These are phyloP conservation scores for Epichloe sp. DNA, from an alignment of 2,329 filamentous ascomycete genomes.

Conservation along the genomic window DNA sequence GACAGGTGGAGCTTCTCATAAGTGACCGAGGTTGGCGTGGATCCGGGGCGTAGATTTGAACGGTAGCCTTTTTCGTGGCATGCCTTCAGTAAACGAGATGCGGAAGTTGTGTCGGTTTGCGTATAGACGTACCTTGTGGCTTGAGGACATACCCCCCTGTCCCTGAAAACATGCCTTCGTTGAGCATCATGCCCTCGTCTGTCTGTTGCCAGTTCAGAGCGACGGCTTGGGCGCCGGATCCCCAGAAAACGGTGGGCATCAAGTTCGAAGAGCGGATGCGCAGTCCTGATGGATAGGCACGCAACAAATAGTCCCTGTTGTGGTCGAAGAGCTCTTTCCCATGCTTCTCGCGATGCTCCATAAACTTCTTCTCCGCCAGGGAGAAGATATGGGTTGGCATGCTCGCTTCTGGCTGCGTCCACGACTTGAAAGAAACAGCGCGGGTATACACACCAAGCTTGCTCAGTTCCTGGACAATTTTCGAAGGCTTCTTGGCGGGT, in stretches of 20 bases:
- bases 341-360: slow-evolving; percentile 41
- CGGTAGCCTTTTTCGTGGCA: slow-evolving; percentile 15
- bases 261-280: slow-evolving; percentile 77
- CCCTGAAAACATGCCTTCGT: slow-evolving; percentile 80
- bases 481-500: slow-evolving; percentile 33
- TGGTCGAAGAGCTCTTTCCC: slow-evolving; percentile 55
- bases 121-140: slow-evolving; percentile 42
- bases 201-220: slow-evolving; percentile 89
- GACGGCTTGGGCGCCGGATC: slow-evolving; percentile 78
- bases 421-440: slow-evolving; percentile 68
- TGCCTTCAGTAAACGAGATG: neutral
- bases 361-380: slow-evolving; percentile 49
- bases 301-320: slow-evolving; percentile 72
- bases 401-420: slow-evolving; percentile 55
- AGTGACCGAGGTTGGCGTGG: slow-evolving; percentile 20
- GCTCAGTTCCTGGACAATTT: slow-evolving; percentile 62
- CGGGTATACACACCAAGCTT: slow-evolving; percentile 71
- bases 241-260: slow-evolving; percentile 75
- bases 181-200: slow-evolving; percentile 92
- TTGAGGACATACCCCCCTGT: slow-evolving; percentile 81
- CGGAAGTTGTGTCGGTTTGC: neutral
- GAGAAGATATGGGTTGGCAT: slow-evolving; percentile 61
- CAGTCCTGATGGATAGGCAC: slow-evolving; percentile 74
- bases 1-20: slow-evolving; percentile 53
- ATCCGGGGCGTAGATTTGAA: slow-evolving; percentile 11